Percentiles rank a stretch among this genome's conserved stretches.
These are phyloP conservation scores for Exophiala viscosa DNA, from an alignment of 2,329 filamentous ascomycete species.

Conservation along the genomic window DNA sequence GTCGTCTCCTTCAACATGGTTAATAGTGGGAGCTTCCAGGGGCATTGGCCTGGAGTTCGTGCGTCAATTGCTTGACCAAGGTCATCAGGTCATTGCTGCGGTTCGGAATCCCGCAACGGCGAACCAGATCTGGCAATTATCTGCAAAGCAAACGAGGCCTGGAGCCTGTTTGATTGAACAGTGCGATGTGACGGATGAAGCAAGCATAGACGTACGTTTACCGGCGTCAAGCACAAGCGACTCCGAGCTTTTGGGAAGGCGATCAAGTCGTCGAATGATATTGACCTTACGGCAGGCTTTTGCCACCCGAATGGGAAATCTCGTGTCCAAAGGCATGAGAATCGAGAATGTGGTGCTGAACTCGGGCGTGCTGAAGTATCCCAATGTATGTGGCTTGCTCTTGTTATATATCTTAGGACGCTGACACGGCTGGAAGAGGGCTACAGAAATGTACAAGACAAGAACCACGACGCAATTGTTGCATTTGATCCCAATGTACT, in stretches of 20 bases:
- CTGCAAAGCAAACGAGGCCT: constrained; percentile 24
- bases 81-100: constrained; percentile 51
- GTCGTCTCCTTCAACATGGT: constrained; percentile 29
- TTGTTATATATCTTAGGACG: neutral
- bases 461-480: neutral
- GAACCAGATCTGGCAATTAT: constrained; percentile 44
- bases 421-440: constrained; percentile 39
- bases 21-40: constrained; percentile 34
- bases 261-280: constrained; percentile 3
- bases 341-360: constrained; percentile 57
- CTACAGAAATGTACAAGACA: constrained; percentile 47
- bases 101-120: constrained; percentile 44
- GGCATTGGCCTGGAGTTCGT: constrained; percentile 51
- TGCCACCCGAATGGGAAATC: constrained; percentile 38
- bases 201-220: constrained; percentile 47
- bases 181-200: constrained; percentile 53
- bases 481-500: neutral
- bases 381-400: constrained; percentile 46
- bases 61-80: constrained; percentile 45
- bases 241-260: neutral
- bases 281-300: constrained; percentile 37
- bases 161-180: constrained; percentile 42
- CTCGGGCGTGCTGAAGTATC: constrained; percentile 55
- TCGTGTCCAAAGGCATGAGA: constrained; percentile 38
- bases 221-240: neutral